Conservation (phyloP, 345 rosid genomes). For the Eucalyptus rudis region DNA sequence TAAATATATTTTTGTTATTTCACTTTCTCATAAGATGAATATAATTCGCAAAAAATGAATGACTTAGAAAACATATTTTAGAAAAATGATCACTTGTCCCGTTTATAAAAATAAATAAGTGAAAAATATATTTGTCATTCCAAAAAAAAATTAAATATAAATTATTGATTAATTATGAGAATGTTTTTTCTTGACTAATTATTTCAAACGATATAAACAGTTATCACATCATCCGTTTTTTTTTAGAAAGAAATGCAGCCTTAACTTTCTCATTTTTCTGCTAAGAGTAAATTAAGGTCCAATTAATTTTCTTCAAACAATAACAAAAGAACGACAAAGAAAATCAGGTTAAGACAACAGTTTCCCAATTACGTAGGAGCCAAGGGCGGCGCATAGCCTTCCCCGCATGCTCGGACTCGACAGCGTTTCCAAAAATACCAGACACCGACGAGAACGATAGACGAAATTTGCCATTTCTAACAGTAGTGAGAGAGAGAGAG, state of each 20-base stretch:
- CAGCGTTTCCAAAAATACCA: not conserved
- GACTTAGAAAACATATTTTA: rapidly evolving
- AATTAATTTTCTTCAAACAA: not conserved
- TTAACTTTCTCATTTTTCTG: not conserved
- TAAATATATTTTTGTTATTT: not conserved
- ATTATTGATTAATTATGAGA: rapidly evolving
- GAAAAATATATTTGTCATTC: rapidly evolving
- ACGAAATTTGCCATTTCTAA: not conserved
- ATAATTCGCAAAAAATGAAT: rapidly evolving
- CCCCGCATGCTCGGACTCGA: not conserved
- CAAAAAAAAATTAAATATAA: rapidly evolving
- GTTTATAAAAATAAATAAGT: rapidly evolving
- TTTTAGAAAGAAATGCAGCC: rapidly evolving
- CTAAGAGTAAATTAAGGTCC: not conserved
- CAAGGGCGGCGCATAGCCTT: not conserved
- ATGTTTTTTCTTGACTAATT: rapidly evolving
- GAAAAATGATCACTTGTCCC: rapidly evolving
- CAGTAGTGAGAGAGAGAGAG: not conserved
- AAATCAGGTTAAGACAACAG: not conserved
- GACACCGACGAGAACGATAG: not conserved
- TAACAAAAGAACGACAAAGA: not conserved
- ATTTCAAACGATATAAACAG: rapidly evolving
- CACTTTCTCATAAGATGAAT: rapidly evolving
- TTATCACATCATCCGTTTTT: no score
- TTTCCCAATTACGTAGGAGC: not conserved